Evolutionary conservation across 805 yeast species (phyloP).

Genomic region (Ogataea methylovora): DNA sequence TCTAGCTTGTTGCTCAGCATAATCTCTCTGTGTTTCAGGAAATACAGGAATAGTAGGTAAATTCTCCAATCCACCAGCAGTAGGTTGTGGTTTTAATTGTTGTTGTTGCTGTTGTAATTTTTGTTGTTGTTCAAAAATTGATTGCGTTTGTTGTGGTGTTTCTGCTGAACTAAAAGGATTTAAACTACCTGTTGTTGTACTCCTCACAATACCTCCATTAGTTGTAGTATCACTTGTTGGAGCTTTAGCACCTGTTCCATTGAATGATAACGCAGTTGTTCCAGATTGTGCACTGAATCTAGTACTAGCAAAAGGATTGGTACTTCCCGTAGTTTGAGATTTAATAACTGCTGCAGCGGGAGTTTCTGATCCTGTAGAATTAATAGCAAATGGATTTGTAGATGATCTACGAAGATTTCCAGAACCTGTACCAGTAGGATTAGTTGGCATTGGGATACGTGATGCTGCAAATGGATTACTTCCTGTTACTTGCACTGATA

Average conservation of each 20-base stretch:
- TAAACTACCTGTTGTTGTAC: conserved; percentile 35
- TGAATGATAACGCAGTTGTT: conserved; percentile 1
- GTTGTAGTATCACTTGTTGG: neutral
- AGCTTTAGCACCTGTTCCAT: too few species aligned
- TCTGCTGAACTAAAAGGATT: conserved; percentile 48
- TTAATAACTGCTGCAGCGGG: conserved; percentile 2
- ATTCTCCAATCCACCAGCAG: conserved; percentile 69
- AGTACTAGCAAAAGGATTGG: conserved; percentile 21
- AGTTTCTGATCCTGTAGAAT: conserved; percentile 1
- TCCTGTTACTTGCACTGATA: too few species aligned
- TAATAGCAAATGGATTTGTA: conserved; percentile 23
- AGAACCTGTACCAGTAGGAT: conserved; percentile 8
- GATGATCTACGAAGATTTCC: conserved; percentile 17
- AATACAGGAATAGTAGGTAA: conserved; percentile 62
- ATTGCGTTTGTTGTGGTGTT: conserved; percentile 11
- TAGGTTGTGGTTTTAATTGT: conserved; percentile 39
- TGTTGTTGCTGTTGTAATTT: conserved; percentile 11
- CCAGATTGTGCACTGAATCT: conserved; percentile 11
- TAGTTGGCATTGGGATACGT: neutral
- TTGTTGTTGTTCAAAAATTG: conserved; percentile 24
- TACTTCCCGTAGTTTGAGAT: conserved; percentile 4
- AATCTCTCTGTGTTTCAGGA: conserved; percentile 43
- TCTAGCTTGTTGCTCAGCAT: conserved; percentile 12
- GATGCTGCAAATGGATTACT: neutral
- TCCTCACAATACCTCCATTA: neutral